Evolutionary conservation across 2,329 filamentous ascomycete genomes (phyloP).

Genomic region (Plectosphaerella sp.): DNA sequence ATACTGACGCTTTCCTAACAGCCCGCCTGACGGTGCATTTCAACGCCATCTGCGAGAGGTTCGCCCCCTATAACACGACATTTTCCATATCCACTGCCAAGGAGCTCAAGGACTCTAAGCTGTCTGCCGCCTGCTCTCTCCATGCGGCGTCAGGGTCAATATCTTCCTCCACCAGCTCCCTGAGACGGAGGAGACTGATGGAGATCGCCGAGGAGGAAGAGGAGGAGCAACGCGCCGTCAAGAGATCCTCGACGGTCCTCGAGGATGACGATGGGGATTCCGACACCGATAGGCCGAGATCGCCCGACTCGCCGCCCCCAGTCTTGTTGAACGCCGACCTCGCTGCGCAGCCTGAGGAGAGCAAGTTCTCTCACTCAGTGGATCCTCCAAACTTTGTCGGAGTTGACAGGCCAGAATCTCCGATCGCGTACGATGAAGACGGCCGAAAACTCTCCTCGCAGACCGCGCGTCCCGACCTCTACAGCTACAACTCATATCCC

Average conservation of each 20-base stretch:
- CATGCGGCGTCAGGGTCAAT: constrained; percentile 84
- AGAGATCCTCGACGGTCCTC: constrained; percentile 51
- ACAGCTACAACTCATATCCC: constrained; percentile 42
- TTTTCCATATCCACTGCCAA: constrained; percentile 71
- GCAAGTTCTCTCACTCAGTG: constrained; percentile 43
- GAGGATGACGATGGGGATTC: constrained; percentile 32
- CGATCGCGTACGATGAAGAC: constrained; percentile 38
- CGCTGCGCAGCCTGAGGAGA: constrained; percentile 43
- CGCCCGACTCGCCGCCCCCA: constrained; percentile 24
- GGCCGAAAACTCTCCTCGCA: constrained; percentile 45
- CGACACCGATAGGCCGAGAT: constrained; percentile 20
- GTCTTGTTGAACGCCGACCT: constrained; percentile 49
- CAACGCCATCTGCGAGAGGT: constrained; percentile 62
- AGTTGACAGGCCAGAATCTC: constrained; percentile 37
- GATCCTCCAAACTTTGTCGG: constrained; percentile 51
- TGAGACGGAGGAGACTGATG: constrained; percentile 72
- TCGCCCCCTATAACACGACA: constrained; percentile 81
- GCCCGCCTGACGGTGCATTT: constrained; percentile 77
- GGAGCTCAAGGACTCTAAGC: constrained; percentile 80
- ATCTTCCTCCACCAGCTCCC: constrained; percentile 77
- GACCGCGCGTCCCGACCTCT: constrained; percentile 46
- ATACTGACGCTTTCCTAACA: constrained; percentile 30
- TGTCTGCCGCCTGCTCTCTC: constrained; percentile 83
- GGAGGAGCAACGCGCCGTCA: constrained; percentile 60
- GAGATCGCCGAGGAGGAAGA: constrained; percentile 94